phyloP scores from a whole-genome alignment of 1,284 basidiomycete genomes.

The Naganishia albida region DNA sequence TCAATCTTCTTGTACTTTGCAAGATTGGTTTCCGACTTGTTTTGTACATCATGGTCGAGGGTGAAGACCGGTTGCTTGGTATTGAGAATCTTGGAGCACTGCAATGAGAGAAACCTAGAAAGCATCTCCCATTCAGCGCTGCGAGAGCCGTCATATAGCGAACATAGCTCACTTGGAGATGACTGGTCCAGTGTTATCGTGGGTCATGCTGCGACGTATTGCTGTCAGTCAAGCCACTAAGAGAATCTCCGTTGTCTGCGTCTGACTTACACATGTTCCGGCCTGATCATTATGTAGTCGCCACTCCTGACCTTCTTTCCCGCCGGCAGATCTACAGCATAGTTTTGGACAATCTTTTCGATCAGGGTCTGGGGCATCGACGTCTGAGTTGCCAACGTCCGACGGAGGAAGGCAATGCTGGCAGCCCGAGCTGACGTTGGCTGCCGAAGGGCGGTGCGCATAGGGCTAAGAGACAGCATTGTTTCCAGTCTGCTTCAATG shows the following conservation, averaged over 20 bases:
- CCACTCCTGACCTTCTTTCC: slow-evolving; percentile 82
- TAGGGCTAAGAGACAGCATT: slow-evolving; percentile 8
- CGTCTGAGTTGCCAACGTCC: slow-evolving; percentile 22
- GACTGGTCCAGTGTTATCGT: slow-evolving; percentile 97
- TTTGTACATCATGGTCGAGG: slow-evolving; percentile 98
- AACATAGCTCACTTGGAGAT: slow-evolving; percentile 74
- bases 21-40: slow-evolving; percentile 89
- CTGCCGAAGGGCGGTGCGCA: slow-evolving; percentile 17
- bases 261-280: slow-evolving; percentile 78
- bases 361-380: slow-evolving; percentile 72
- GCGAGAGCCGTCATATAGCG: not conserved
- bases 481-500: not conserved
- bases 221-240: slow-evolving; percentile 2
- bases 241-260: too few species aligned
- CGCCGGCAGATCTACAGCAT: slow-evolving; percentile 80
- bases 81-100: slow-evolving; percentile 81
- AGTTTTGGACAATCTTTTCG: slow-evolving; percentile 97
- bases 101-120: slow-evolving; percentile 87
- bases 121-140: not conserved
- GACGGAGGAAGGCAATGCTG: slow-evolving; percentile 14
- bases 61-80: slow-evolving; percentile 89
- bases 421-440: slow-evolving; percentile 1
- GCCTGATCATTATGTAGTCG: slow-evolving; percentile 99
- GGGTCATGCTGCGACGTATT: slow-evolving; percentile 67
- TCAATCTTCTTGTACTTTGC: slow-evolving; percentile 93